Base-by-base conservation (phyloP, 768 basidiomycete genomes). In the Lentinula sp. region DNA sequence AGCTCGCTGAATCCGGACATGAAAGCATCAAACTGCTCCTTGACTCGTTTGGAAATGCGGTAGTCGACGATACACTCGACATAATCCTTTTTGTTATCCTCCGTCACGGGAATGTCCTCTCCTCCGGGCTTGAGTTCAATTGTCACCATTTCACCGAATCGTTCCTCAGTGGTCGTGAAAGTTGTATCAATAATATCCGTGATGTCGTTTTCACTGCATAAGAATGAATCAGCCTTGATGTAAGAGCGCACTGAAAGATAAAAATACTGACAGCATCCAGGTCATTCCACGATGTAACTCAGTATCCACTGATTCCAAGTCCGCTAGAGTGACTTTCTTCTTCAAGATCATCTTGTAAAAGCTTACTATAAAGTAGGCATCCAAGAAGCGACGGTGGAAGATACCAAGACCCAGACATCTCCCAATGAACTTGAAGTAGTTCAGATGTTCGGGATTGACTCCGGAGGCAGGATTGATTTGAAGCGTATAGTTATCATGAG, bases 1-100 rank as follows among this genome's bases (percentile, higher is more conserved):
- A 99, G 83, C 76, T 99, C 97, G 79, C 94, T 97, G 84, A 98
- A 98, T 51, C 97, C 97, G n/a, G 90, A 91, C 94, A 98, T 96
- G 81, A 99, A 98, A 4, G 96, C 95, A 62, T 98, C 94, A 71
- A 98, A 98, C 72, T 99, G 97, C 62, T 99, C 97, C 77, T 95
- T 93, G 64, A 98, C 95, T 60, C 97, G 94, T 71, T 89, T 90
- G 62, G 91, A 91, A 74, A 99, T 98, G 70, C 97, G 93, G 79
- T 98, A 96, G 68, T 97, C 95, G 55, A 98, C 95, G 62, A 98
- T 87, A 59, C 77, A 79, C 63, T 98, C 94, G 41, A 98, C 93
- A 66, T 98, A 99, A 66, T 98, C 97, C 74, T 93, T 94, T 87
- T 99, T 99, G 82, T 98, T 99, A 13, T 96, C 94, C 73, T 99